These are phyloP conservation scores for Phytophthora tentaculata DNA, from an alignment of 352 stramenopile species.

Conservation along the genomic window DNA sequence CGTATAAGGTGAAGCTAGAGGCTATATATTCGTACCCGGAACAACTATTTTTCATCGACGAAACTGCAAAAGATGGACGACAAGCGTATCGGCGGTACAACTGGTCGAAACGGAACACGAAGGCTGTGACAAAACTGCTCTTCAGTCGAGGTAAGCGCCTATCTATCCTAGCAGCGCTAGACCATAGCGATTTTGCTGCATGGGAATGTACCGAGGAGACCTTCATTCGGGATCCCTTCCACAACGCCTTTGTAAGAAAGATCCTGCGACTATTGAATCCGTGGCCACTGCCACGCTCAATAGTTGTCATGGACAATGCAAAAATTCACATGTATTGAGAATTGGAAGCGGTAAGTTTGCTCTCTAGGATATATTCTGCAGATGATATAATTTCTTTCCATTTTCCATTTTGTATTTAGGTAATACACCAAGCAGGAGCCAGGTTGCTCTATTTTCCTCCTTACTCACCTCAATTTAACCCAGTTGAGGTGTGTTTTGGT, in stretches of 20 bases:
- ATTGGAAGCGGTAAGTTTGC: background rate
- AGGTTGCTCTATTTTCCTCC: background rate
- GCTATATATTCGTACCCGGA: slow-evolving; percentile 22
- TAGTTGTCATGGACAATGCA: slow-evolving; percentile 8
- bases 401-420: background rate
- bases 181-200: slow-evolving; percentile 14
- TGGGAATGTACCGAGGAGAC: slow-evolving; percentile 15
- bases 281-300: slow-evolving; percentile 14
- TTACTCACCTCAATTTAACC: slow-evolving; percentile 2
- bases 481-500: slow-evolving; percentile 9
- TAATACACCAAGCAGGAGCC: slow-evolving; percentile 11
- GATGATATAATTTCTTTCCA: background rate
- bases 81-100: slow-evolving; percentile 18
- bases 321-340: slow-evolving; percentile 11
- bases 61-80: slow-evolving; percentile 21
- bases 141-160: slow-evolving; percentile 13
- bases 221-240: slow-evolving; percentile 9
- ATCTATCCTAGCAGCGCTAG: slow-evolving; percentile 15
- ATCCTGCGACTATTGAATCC: slow-evolving; percentile 8
- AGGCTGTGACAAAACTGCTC: slow-evolving; percentile 9
- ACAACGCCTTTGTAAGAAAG: slow-evolving; percentile 14
- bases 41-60: slow-evolving; percentile 24
- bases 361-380: no score
- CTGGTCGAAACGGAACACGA: slow-evolving; percentile 18
- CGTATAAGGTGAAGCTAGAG: slow-evolving; percentile 20